Evolutionary conservation across 225 moss, liverwort and hornwort species (phyloP).

Genomic region (Neckera pumila): DNA sequence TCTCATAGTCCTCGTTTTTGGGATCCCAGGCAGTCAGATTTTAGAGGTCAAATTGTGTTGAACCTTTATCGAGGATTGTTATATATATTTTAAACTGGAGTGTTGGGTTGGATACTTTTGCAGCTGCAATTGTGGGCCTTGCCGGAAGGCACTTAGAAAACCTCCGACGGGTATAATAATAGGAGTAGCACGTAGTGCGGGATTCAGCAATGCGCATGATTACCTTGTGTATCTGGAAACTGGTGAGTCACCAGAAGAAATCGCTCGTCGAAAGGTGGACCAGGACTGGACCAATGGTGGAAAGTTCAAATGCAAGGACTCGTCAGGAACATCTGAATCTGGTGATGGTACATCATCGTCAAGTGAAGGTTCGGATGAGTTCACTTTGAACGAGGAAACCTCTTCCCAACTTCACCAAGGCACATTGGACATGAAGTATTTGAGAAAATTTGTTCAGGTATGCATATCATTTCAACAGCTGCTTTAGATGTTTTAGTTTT

Average conservation of each 20-base stretch:
- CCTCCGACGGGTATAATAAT: conserved; percentile 28
- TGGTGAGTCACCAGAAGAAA: conserved; percentile 6
- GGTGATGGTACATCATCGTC: not conserved
- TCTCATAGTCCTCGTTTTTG: not conserved
- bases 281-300: conserved; percentile 42
- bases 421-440: conserved; percentile 25
- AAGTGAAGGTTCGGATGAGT: not conserved
- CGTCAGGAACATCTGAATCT: not conserved
- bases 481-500: not conserved
- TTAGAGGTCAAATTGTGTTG: not conserved
- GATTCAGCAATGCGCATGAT: conserved; percentile 48
- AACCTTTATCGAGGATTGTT: not conserved
- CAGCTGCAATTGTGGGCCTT: conserved; percentile 64
- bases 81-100: too few species aligned
- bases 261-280: conserved; percentile 24
- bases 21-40: not conserved
- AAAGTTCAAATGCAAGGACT: conserved; percentile 6
- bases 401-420: conserved; percentile 26
- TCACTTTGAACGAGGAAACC: conserved; percentile 30
- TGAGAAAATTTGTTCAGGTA: conserved; percentile 31
- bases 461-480: not conserved
- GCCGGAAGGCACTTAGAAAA: conserved; percentile 32
- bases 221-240: conserved; percentile 43
- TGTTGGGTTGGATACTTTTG: not conserved
- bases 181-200: conserved; percentile 10